Evolutionary conservation across 2,329 filamentous ascomycete species (phyloP), one percentile per base, ranked within the genome.

Genomic region (Didymella exigua): DNA sequence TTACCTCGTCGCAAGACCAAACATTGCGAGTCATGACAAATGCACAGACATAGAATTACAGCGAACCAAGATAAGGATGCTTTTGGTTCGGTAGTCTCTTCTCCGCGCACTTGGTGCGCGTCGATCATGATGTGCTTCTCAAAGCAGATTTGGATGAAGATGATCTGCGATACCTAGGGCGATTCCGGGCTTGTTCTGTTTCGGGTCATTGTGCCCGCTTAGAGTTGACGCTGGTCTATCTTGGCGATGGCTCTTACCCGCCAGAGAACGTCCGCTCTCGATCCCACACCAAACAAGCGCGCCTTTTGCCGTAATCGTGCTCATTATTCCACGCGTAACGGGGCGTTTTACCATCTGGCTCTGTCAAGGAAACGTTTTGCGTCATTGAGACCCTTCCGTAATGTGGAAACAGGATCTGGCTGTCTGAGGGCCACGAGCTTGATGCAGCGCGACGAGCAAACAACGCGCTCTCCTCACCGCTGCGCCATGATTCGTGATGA

Each of bases 161-260:
- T 31, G 50, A 54, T 54, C 50, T 43, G 37, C 50, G 21, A 42
- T 43, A 38, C 13, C 29, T 47, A 55, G 46, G 52, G 46, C 19
- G 16, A 24, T 42, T 23, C 14, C 52, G 52, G 52, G 41, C 52
- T 50, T 55, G 52, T 48, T 26, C 48, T 48, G 37, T 33, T 56
- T 47, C 11, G 42, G 33, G 45, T 44, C 37, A 36, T 42, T 23
- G 16, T 43, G 36, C 4, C 37, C 41, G 47, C 36, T 29, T 43
- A 42, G 14, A 19, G 31, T 29, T 19, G 14, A 45, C n/a, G 54
- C 42, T 44, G 54, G 48, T 56, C 54, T 13, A 4, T 48, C 54
- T 56, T 56, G 54, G 54, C 54, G 40, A 37, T 36, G 40, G 31
- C 38, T 45, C 51, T 18, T 44, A 38, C 18, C 19, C 27, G 18